phyloP scores from a whole-genome alignment of 2,329 filamentous ascomycete species.

The Raffaelea deltoideospora region DNA sequence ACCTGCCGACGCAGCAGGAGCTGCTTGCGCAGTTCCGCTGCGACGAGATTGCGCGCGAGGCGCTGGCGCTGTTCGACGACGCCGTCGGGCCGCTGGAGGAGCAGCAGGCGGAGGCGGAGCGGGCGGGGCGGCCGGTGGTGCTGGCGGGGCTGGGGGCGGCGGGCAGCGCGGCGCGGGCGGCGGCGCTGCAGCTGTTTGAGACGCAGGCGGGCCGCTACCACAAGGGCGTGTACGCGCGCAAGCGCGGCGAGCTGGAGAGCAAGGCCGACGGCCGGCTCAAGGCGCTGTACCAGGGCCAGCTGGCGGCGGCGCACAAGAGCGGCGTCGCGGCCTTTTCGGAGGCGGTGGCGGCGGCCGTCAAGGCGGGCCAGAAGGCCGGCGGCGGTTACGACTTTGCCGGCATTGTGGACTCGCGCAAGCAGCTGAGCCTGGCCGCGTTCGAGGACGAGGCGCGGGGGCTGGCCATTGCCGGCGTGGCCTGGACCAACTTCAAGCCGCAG shows the following conservation, averaged over 20 bases:
- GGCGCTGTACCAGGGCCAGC: conserved; percentile 73
- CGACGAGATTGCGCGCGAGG: conserved; percentile 89
- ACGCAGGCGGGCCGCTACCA: conserved; percentile 86
- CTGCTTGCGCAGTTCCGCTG: conserved; percentile 92
- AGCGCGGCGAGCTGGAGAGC: conserved; percentile 66
- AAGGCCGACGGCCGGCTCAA: conserved; percentile 87
- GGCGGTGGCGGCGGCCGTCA: conserved; percentile 73
- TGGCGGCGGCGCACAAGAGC: conserved; percentile 76
- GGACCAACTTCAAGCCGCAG: conserved; percentile 79
- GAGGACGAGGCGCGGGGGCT: conserved; percentile 60
- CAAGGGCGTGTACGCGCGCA: conserved; percentile 83
- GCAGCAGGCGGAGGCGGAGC: conserved; percentile 59
- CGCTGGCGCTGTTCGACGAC: conserved; percentile 68
- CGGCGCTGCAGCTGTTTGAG: conserved; percentile 73
- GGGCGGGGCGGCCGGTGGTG: conserved; percentile 57
- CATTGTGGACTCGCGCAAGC: conserved; percentile 75
- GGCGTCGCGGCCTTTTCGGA: conserved; percentile 76
- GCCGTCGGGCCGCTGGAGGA: conserved; percentile 75
- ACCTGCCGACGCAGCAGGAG: conserved; percentile 93
- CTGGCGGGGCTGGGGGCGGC: conserved; percentile 58
- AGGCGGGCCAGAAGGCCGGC: conserved; percentile 82
- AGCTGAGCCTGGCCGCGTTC: conserved; percentile 58
- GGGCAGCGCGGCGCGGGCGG: conserved; percentile 57
- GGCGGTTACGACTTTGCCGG: conserved; percentile 87
- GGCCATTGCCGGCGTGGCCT: conserved; percentile 62